Conservation (phyloP, 2,329 filamentous ascomycete genomes). For the Alternaria consortialis region DNA sequence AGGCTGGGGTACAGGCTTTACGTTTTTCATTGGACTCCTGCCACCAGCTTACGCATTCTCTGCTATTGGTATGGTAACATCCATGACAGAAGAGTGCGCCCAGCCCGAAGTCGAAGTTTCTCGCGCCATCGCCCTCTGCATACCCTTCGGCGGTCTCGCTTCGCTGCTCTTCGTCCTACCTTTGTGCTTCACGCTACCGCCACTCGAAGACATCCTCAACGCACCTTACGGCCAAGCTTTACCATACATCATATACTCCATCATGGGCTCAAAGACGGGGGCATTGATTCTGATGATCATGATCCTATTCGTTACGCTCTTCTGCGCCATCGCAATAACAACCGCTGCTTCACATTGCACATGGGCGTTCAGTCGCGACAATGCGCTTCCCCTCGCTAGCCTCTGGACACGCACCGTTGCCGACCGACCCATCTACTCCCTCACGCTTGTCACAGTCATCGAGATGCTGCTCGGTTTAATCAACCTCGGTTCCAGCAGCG, state of each 20-base stretch:
- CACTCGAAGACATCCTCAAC: slow-evolving; percentile 56
- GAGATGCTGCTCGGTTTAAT: not conserved
- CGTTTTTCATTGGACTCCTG: not conserved
- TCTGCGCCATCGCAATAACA: slow-evolving; percentile 64
- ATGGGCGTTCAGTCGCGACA: slow-evolving; percentile 58
- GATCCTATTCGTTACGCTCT: slow-evolving; percentile 61
- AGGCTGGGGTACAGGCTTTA: not conserved
- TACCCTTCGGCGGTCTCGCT: slow-evolving; percentile 63
- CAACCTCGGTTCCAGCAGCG: not conserved
- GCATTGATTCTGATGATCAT: slow-evolving; percentile 61
- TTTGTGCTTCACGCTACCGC: slow-evolving; percentile 61
- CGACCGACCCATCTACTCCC: slow-evolving; percentile 56
- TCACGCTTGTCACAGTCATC: slow-evolving; percentile 40
- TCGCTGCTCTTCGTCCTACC: slow-evolving; percentile 66
- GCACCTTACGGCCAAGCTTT: slow-evolving; percentile 60
- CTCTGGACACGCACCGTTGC: slow-evolving; percentile 40
- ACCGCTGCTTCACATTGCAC: slow-evolving; percentile 59
- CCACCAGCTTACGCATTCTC: not conserved
- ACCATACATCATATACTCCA: slow-evolving; percentile 60
- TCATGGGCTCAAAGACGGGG: slow-evolving; percentile 61
- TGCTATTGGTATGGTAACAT: not conserved
- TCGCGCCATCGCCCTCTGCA: slow-evolving; percentile 61
- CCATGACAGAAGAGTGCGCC: slow-evolving; percentile 17
- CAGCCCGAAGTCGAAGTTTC: slow-evolving; percentile 60
- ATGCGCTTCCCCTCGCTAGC: slow-evolving; percentile 54